Evolutionary conservation across 768 basidiomycete species (phyloP).

Genomic region (Glaciozyma antarctica): DNA sequence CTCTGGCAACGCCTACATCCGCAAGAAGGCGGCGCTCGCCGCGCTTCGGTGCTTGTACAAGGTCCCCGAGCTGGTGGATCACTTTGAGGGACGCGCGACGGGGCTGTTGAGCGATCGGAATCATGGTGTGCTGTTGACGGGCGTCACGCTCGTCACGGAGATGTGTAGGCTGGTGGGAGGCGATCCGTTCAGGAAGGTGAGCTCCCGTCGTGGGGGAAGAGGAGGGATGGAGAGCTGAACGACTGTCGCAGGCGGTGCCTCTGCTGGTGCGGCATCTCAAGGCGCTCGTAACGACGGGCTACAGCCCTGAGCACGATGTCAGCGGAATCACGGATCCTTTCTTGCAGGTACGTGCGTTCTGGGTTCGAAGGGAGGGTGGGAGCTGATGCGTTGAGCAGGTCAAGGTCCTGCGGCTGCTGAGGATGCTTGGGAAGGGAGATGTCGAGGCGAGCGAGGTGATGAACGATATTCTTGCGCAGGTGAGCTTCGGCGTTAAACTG

Average conservation of each 20-base stretch:
- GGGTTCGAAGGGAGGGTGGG: neutral
- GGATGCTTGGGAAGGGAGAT: constrained; percentile 78
- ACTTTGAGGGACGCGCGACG: constrained; percentile 79
- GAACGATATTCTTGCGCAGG: constrained; percentile 97
- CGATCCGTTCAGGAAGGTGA: constrained; percentile 80
- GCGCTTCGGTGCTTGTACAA: constrained; percentile 88
- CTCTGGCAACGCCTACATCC: constrained; percentile 95
- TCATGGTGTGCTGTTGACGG: constrained; percentile 88
- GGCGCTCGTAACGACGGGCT: constrained; percentile 86
- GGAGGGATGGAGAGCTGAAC: constrained; percentile 27
- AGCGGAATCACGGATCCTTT: constrained; percentile 98
- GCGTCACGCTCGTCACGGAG: constrained; percentile 87
- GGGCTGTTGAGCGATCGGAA: constrained; percentile 88
- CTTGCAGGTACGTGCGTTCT: constrained; percentile 50
- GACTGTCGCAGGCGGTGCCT: constrained; percentile 35
- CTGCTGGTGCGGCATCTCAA: constrained; percentile 90
- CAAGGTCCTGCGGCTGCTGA: constrained; percentile 78
- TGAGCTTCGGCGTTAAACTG: constrained; percentile 36
- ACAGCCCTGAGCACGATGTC: constrained; percentile 97
- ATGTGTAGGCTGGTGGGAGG: constrained; percentile 76
- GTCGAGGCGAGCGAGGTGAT: constrained; percentile 82
- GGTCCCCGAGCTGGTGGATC: constrained; percentile 89
- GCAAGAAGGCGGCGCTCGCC: constrained; percentile 96
- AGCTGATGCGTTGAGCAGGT: constrained; percentile 52
- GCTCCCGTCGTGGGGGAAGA: constrained; percentile 28